Base-by-base conservation (phyloP, 306 rosid species). In the Heteromeles arbutifolia region DNA sequence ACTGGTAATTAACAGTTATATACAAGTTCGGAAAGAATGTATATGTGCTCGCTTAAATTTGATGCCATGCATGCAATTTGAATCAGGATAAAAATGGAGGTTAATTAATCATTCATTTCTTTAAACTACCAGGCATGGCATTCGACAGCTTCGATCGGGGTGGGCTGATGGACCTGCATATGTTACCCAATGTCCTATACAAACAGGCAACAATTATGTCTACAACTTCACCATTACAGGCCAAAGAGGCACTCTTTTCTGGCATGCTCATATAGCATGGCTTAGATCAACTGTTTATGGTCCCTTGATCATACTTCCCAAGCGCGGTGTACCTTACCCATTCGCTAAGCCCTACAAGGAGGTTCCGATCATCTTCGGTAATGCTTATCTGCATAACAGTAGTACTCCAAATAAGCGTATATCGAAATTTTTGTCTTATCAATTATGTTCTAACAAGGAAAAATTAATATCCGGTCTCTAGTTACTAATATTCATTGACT, bases 81-180 rank as follows among this genome's bases (percentile, higher is more conserved):
- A 31, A 12, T 26, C 28, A n/a, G 6, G 54, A 11, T 24, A 4
- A 4, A 15, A 67, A 3, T 24, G 17, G 34, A 44, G 25, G 26
- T 21, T 59, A 24, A 8, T 10, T 21, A 28, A 44, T 11, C 9
- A 37, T 56, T 52, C n/a, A 4, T 76, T 64, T 82, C 0, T 45
- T 66, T 39, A 11, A 72, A 76, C 14, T 4, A 4, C 66, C 39
- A 91, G 97, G 97, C 97, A 89, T 53, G 95, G 97, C 0, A 80
- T 91, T 77, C 50, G 91, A 69, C 89, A 88, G 15, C 85, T 90
- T 67, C 85, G 29, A 69, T 65, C 86, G 14, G 89, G 91, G 4
- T 90, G 96, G 91, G 91, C 91, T 0, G 92, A 90, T 79, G 92
- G 92, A 7, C 96, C 92, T 6, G 89, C 90, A 53, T 89, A 87